Evolutionary conservation across 148 eudicot genomes (phyloP).

Genomic region (Dianthus caryophyllus): DNA sequence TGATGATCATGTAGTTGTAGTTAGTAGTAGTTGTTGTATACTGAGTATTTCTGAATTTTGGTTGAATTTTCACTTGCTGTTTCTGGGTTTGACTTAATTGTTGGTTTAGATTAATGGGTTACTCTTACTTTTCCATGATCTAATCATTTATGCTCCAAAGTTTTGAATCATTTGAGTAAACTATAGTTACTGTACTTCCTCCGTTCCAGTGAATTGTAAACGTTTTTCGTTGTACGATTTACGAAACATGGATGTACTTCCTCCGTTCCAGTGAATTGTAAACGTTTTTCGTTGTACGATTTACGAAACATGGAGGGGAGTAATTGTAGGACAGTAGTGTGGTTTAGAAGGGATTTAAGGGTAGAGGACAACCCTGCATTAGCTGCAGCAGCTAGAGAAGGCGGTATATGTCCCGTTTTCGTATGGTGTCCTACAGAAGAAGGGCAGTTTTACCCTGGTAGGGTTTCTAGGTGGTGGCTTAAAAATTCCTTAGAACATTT

Average conservation of each 20-base stretch:
- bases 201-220: no score
- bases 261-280: no score
- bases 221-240: no score
- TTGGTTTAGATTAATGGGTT: conserved; percentile 18
- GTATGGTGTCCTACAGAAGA: conserved; percentile 98
- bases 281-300: no score
- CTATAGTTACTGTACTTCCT: no score
- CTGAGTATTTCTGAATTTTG: conserved; percentile 6
- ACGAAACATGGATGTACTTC: no score
- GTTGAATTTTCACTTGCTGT: background rate
- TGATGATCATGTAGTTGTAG: no score
- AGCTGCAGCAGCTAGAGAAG: conserved; percentile 85
- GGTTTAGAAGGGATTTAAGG: conserved; percentile 98
- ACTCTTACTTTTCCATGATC: conserved; percentile 1
- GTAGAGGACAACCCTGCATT: conserved; percentile 96
- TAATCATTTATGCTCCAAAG: background rate
- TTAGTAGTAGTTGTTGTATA: no score
- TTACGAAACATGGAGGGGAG: no score
- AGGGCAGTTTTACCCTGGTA: conserved; percentile 83
- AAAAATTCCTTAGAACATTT: conserved; percentile 77
- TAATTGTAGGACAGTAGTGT: conserved; percentile 57
- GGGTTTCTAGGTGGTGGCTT: conserved; percentile 99
- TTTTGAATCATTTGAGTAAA: background rate
- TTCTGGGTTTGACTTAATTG: conserved; percentile 4
- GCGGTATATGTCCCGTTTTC: conserved; percentile 61